These are phyloP conservation scores for Pedinophyceae sp. DNA, from an alignment of 139 green algal species.

Conservation along the genomic window DNA sequence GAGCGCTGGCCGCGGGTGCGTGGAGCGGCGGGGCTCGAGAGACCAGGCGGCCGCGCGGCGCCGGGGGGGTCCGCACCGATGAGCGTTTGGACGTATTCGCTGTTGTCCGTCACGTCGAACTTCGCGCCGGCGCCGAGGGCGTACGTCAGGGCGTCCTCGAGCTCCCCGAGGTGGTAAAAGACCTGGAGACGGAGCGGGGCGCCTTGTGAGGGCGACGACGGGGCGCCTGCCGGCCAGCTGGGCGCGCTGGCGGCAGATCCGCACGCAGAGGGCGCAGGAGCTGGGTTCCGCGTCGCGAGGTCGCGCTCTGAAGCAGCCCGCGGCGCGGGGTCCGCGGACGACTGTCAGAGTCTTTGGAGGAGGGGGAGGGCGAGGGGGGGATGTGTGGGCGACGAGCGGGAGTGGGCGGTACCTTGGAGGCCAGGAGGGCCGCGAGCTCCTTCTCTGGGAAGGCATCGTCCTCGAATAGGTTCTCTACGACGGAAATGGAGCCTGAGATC, in stretches of 20 bases:
- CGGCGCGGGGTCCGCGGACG: neutral
- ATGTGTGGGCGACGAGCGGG: neutral
- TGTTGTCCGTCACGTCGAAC: conserved; percentile 81
- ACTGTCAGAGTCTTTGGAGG: neutral
- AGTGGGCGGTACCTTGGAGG: conserved; percentile 69
- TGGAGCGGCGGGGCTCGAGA: no score
- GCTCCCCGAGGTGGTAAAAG: conserved; percentile 95
- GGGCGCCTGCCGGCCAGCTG: neutral
- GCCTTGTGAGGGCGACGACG: neutral
- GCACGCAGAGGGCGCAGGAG: neutral
- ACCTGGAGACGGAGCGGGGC: conserved; percentile 43
- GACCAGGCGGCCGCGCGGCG: no score
- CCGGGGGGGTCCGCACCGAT: no score
- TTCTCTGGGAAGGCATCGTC: conserved; percentile 82
- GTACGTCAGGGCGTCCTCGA: conserved; percentile 88
- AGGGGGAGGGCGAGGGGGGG: neutral
- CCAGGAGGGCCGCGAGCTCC: conserved; percentile 84
- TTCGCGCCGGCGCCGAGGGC: conserved; percentile 73
- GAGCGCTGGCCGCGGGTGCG: no score
- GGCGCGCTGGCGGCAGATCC: neutral
- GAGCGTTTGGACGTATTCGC: conserved; percentile 89
- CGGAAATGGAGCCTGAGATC: conserved; percentile 62
- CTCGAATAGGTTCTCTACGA: conserved; percentile 85
- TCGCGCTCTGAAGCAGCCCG: neutral
- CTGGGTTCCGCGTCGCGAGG: neutral